Conservation (phyloP, 495 filamentous ascomycete species). For the Aspergillus coremiiformis region DNA sequence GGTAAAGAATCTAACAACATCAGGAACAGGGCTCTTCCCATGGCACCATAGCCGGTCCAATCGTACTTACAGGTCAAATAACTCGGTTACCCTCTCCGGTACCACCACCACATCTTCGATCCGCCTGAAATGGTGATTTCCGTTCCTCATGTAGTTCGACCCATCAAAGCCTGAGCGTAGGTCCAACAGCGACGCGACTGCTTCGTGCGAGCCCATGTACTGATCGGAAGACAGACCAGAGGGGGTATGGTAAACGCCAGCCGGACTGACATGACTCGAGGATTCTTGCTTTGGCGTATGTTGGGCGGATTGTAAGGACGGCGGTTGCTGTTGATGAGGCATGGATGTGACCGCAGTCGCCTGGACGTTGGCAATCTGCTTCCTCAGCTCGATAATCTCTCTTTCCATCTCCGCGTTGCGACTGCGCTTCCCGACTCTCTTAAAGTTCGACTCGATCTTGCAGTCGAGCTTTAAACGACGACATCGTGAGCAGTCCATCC, state of each 20-base stretch:
- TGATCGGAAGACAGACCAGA: slow-evolving; percentile 43
- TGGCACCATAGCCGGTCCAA: background rate
- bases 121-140: slow-evolving; percentile 38
- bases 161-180: slow-evolving; percentile 53
- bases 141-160: slow-evolving; percentile 38
- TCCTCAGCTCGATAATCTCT: slow-evolving; percentile 53
- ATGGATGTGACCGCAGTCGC: slow-evolving; percentile 38
- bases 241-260: slow-evolving; percentile 37
- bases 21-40: slow-evolving; percentile 3
- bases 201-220: slow-evolving; percentile 78
- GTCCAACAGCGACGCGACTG: slow-evolving; percentile 74
- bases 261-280: slow-evolving; percentile 41
- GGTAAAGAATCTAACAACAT: slow-evolving; percentile 53
- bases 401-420: slow-evolving; percentile 88
- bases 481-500: slow-evolving; percentile 73
- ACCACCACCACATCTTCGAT: slow-evolving; percentile 69
- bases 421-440: slow-evolving; percentile 82
- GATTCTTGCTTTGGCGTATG: slow-evolving; percentile 45
- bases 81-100: slow-evolving; percentile 61
- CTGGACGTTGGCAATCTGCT: slow-evolving; percentile 53
- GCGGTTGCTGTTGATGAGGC: slow-evolving; percentile 38
- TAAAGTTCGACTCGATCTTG: slow-evolving; percentile 92
- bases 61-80: slow-evolving; percentile 67
- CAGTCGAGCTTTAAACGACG: slow-evolving; percentile 78
- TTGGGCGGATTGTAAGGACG: slow-evolving; percentile 40